Evolutionary conservation across 192 early-diverging fungal species (phyloP), one percentile per base, ranked within the genome.

Genomic region (Diversispora eburnea): DNA sequence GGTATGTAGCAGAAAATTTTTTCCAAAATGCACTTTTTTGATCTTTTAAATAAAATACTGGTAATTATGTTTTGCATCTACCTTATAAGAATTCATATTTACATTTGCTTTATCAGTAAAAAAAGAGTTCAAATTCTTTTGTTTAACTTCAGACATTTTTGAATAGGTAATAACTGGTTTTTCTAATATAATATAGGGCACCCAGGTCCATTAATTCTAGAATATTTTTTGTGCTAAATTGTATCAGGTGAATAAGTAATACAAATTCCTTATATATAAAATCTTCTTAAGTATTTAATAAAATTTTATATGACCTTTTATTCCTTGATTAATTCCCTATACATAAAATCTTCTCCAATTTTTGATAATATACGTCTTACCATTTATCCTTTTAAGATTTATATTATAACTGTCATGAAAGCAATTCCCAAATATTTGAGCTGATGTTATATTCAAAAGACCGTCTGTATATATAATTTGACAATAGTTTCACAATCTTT

Each of bases 331-430:
- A n/a, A n/a, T n/a, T n/a, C n/a, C n/a, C n/a, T n/a, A n/a, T n/a
- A n/a, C n/a, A n/a, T n/a, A n/a, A n/a, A n/a, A n/a, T n/a, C 39
- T 61, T 61, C 59, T 61, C 22, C 59, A 61, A 61, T 41, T 61
- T 39, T 61, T 39, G 59, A 61, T 61, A 61, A 61, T 39, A 61
- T 61, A 41, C 39, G 33, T 13, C 39, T 61, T 61, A 13, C 59
- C 59, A 61, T 61, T 10, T 61, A 39, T 39, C 39, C 25, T 8
- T 61, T 13, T 61, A 41, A 9, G 33, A 58, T 58, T 58, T 58
- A n/a, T 0, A 22, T 58, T 5, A 22, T 58, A 58, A 20, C 57
- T 58, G 20, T 51, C 5, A 5, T 5, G 49, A 51, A 51, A 13
- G 49, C 49, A 51, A 13, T 51, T 5, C 49, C 49, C n/a, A n/a